These are phyloP conservation scores for Cryptococcus deneoformans DNA, from an alignment of 1,284 basidiomycete genomes.

Conservation along the genomic window DNA sequence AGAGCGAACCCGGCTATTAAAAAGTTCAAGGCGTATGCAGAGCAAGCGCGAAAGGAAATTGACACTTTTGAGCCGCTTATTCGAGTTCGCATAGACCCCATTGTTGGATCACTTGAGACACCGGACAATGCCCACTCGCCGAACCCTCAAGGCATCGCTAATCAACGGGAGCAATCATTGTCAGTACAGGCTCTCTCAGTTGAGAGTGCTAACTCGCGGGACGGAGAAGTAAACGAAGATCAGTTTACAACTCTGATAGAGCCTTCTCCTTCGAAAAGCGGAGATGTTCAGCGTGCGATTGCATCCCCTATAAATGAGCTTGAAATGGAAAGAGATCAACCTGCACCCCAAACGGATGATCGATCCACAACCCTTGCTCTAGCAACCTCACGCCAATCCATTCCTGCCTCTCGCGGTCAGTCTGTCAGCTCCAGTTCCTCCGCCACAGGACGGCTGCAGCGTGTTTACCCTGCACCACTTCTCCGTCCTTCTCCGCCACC, in stretches of 20 bases:
- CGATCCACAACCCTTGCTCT: background rate
- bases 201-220: no score
- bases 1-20: background rate
- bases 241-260: no score
- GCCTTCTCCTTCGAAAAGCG: no score
- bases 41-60: slow-evolving; percentile 1
- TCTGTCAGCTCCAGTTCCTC: background rate
- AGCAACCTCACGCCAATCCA: background rate
- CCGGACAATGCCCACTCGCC: no score
- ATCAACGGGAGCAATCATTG: no score
- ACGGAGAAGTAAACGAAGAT: no score
- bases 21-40: slow-evolving; percentile 4
- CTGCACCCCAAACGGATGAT: background rate
- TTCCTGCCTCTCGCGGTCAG: background rate
- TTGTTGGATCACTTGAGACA: no score
- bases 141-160: no score
- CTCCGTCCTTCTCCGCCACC: background rate
- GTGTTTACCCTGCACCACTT: slow-evolving; percentile 1
- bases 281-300: background rate
- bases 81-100: background rate
- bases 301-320: background rate
- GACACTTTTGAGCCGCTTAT: slow-evolving; percentile 1
- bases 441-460: background rate
- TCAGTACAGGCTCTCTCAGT: no score
- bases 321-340: background rate